A percentile compares a stretch with the other conserved stretches of the same genome.
Conservation (phyloP, 2,329 filamentous ascomycete species). For the Talaromyces sp. region DNA sequence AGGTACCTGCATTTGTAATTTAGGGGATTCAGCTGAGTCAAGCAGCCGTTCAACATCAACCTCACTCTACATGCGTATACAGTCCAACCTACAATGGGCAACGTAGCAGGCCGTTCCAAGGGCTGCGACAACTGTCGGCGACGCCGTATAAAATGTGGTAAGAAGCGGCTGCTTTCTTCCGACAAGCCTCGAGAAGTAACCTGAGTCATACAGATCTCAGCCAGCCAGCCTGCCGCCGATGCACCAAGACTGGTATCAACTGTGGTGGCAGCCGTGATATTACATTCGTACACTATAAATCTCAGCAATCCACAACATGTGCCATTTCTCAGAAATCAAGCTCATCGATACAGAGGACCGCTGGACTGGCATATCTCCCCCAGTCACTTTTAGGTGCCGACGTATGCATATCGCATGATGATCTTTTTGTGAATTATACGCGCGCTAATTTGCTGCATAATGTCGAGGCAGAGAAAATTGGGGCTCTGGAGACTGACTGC, state of each 20-base stretch:
- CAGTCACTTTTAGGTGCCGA: neutral
- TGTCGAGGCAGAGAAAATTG: neutral
- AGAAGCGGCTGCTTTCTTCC: neutral
- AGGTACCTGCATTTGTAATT: too few species aligned
- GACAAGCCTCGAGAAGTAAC: neutral
- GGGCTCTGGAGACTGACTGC: neutral
- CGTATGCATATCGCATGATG: neutral
- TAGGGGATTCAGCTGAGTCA: neutral
- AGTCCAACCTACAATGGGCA: neutral
- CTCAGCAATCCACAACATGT: neutral
- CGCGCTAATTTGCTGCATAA: neutral
- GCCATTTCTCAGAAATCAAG: neutral
- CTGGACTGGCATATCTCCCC: neutral
- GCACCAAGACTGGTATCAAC: neutral
- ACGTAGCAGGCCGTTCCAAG: slow-evolving; percentile 8
- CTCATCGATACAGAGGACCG: neutral
- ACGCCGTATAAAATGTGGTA: slow-evolving; percentile 14
- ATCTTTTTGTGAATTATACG: slow-evolving; percentile 8
- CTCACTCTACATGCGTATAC: neutral
- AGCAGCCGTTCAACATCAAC: neutral
- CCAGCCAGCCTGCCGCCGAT: slow-evolving; percentile 7
- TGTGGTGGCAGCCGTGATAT: slow-evolving; percentile 7
- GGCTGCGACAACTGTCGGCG: slow-evolving; percentile 9
- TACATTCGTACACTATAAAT: slow-evolving; percentile 8
- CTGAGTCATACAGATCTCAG: neutral